phyloP scores from a whole-genome alignment of 306 rosid species.

The Cyamopsis tetragonoloba region DNA sequence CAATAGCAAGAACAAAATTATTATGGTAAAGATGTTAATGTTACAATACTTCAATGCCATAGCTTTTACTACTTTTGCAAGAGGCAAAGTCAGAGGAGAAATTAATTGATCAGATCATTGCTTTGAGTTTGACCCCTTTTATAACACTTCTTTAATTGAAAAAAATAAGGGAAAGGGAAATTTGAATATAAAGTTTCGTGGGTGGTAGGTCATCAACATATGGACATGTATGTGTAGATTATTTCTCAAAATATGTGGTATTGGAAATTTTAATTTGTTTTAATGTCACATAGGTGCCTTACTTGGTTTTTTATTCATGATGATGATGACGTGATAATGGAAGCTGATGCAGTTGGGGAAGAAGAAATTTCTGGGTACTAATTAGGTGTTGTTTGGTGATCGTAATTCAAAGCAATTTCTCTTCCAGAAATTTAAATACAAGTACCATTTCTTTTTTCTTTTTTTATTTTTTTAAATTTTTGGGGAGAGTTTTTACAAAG shows the following conservation, averaged over 20 bases:
- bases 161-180: background rate
- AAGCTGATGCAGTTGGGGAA: background rate
- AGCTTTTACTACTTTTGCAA: background rate
- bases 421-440: background rate
- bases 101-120: too few relatives aligned
- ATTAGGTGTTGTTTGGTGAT: slow-evolving; percentile 36
- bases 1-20: slow-evolving; percentile 21
- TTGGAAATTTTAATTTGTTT: too few relatives aligned
- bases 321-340: background rate
- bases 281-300: background rate
- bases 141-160: background rate
- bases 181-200: slow-evolving; percentile 16
- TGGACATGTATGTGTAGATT: slow-evolving; percentile 13
- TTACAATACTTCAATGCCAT: slow-evolving; percentile 21
- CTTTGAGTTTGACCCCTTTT: slow-evolving; percentile 44
- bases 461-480: too few relatives aligned
- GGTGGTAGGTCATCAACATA: slow-evolving; percentile 67
- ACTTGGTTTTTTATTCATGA: background rate
- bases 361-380: background rate
- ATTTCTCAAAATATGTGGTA: too few relatives aligned
- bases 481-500: too few relatives aligned
- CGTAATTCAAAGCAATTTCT: background rate
- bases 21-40: background rate
- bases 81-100: background rate
- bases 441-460: too few relatives aligned